These are phyloP conservation scores for Glycine soja DNA, from an alignment of 306 rosid genomes.

Conservation along the genomic window DNA sequence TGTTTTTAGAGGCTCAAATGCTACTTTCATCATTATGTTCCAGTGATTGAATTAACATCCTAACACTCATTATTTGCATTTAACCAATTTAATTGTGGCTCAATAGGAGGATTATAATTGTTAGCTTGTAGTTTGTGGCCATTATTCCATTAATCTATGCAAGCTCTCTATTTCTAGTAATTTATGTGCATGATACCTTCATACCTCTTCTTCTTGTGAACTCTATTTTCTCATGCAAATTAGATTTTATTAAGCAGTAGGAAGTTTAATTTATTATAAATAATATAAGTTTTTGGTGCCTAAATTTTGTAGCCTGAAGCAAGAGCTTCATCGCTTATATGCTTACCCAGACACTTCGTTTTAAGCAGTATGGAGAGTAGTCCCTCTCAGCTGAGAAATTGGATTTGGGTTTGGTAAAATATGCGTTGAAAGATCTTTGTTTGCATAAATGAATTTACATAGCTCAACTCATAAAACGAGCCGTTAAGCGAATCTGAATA, in stretches of 20 bases:
- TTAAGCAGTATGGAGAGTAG: background rate
- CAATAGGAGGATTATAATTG: background rate
- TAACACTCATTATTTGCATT: background rate
- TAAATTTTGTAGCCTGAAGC: background rate
- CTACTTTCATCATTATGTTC: slow-evolving; percentile 19
- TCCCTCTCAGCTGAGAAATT: background rate
- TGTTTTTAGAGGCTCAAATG: slow-evolving; percentile 7
- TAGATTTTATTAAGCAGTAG: background rate
- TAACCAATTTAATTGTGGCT: background rate
- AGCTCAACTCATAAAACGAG: background rate
- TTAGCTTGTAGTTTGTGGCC: background rate
- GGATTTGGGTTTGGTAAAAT: background rate
- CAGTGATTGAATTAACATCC: slow-evolving; percentile 3
- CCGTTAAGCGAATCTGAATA: too few species aligned
- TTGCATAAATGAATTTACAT: too few species aligned
- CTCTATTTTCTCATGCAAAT: background rate
- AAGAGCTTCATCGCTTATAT: background rate
- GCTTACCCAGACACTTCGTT: too few species aligned
- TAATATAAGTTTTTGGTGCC: background rate
- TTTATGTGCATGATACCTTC: background rate
- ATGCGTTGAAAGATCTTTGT: background rate
- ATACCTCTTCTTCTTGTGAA: background rate
- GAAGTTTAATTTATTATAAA: background rate
- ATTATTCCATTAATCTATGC: background rate
- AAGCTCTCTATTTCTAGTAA: slow-evolving; percentile 5